A percentile compares a stretch with the other conserved stretches of the same genome.
Evolutionary conservation across 2,329 filamentous ascomycete species (phyloP).

Genomic region (Phialocephala subalpina): DNA sequence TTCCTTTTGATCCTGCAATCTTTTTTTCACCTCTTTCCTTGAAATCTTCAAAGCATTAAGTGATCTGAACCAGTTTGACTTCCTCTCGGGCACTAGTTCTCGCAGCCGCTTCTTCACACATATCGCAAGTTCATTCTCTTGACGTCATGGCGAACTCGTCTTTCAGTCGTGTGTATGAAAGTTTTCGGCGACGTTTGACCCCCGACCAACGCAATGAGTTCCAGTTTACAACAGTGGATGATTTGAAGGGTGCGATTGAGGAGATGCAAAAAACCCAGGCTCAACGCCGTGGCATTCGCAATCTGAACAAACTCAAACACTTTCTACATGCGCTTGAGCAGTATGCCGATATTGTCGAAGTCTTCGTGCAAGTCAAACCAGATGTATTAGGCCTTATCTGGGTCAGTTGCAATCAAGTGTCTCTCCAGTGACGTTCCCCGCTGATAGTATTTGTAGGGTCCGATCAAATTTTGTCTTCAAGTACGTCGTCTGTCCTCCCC

Average conservation of each 20-base stretch:
- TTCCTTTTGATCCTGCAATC: too few relatives aligned
- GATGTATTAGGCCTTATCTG: slow-evolving; percentile 20
- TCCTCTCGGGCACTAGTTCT: too few relatives aligned
- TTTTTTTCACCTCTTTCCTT: too few relatives aligned
- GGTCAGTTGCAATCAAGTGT: slow-evolving; percentile 1
- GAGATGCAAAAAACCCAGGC: slow-evolving; percentile 20
- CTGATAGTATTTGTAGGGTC: slow-evolving; percentile 31
- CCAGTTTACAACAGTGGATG: slow-evolving; percentile 10
- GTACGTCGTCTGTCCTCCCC: too few relatives aligned
- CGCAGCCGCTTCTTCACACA: too few relatives aligned
- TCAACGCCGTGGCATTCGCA: slow-evolving; percentile 6
- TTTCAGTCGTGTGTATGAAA: too few relatives aligned
- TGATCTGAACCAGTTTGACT: too few relatives aligned
- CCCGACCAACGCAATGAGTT: slow-evolving; percentile 15
- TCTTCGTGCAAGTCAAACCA: slow-evolving; percentile 21
- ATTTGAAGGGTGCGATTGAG: slow-evolving; percentile 13
- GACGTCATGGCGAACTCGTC: too few relatives aligned
- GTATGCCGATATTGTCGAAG: slow-evolving; percentile 21
- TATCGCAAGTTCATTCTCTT: too few relatives aligned
- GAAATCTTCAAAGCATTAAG: too few relatives aligned
- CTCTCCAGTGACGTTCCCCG: background rate
- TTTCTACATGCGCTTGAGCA: slow-evolving; percentile 20
- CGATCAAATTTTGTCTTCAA: slow-evolving; percentile 45
- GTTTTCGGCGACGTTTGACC: too few relatives aligned
- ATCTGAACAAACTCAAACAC: slow-evolving; percentile 20